Percentiles rank a stretch among this genome's conserved stretches.
phyloP scores from a whole-genome alignment of 495 filamentous ascomycete species.

The Bathelium albidoporum region DNA sequence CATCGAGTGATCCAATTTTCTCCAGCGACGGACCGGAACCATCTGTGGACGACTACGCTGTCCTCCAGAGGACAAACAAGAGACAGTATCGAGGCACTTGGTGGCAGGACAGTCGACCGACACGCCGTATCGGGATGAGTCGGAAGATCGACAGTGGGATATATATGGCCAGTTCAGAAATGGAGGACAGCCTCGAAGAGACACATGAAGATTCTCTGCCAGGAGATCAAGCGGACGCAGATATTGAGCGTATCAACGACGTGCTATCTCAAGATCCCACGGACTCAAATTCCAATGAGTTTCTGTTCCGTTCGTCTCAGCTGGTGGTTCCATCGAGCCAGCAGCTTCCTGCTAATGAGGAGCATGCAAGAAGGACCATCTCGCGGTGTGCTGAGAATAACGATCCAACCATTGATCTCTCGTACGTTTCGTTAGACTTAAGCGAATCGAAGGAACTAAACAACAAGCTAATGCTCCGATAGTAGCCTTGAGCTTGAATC shows the following conservation, averaged over 20 bases:
- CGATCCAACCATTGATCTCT: slow-evolving; percentile 52
- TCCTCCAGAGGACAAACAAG: slow-evolving; percentile 10
- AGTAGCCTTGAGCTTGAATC: slow-evolving; percentile 26
- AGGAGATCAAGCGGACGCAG: slow-evolving; percentile 18
- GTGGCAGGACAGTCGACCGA: slow-evolving; percentile 21
- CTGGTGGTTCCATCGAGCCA: slow-evolving; percentile 29
- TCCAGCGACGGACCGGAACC: slow-evolving; percentile 7
- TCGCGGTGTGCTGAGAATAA: slow-evolving; percentile 48
- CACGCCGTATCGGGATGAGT: slow-evolving; percentile 46
- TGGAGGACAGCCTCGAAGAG: slow-evolving; percentile 28
- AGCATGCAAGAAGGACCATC: neutral
- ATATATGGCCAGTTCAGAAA: slow-evolving; percentile 63
- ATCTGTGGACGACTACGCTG: neutral
- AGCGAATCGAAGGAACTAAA: no score
- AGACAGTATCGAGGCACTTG: slow-evolving; percentile 13
- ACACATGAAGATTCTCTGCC: slow-evolving; percentile 19
- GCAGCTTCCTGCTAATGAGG: slow-evolving; percentile 42
- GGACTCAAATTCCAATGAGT: neutral
- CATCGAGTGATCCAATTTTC: slow-evolving; percentile 19
- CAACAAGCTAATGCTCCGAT: slow-evolving; percentile 14
- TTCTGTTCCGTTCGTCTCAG: neutral
- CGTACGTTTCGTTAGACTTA: no score
- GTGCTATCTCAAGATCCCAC: slow-evolving; percentile 14
- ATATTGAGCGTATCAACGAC: slow-evolving; percentile 29
- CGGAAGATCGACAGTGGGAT: slow-evolving; percentile 70